These are phyloP conservation scores for Pseudonitzschia multiseries DNA, from an alignment of 108 stramenopile species.

Conservation along the genomic window DNA sequence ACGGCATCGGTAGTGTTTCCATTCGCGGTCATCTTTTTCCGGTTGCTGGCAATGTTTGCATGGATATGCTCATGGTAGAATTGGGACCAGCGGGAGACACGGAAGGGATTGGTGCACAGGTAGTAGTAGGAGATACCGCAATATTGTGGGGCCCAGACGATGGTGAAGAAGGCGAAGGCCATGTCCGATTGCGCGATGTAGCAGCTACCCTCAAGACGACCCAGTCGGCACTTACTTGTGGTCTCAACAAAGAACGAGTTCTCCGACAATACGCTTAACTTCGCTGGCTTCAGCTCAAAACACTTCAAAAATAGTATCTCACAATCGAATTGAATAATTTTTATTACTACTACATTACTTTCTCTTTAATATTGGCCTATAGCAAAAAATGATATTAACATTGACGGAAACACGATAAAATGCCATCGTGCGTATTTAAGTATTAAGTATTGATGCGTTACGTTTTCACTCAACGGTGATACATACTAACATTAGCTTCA, in stretches of 20 bases:
- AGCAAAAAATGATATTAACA: no score
- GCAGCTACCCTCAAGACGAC: conserved; percentile 58
- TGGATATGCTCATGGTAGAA: conserved; percentile 85
- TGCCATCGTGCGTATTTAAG: no score
- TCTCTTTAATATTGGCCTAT: no score
- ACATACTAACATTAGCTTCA: no score
- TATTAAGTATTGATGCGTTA: no score
- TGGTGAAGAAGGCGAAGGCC: conserved; percentile 51
- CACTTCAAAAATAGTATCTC: no score
- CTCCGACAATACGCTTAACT: conserved; percentile 39
- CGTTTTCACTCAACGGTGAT: no score
- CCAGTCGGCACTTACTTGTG: conserved; percentile 76
- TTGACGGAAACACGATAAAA: no score
- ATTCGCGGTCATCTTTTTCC: conserved; percentile 57
- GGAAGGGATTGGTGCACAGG: conserved; percentile 39
- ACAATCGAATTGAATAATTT: no score
- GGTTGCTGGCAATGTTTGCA: conserved; percentile 80
- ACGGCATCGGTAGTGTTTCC: conserved; percentile 56
- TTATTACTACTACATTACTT: no score
- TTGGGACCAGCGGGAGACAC: conserved; percentile 51
- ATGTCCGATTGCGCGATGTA: conserved; percentile 52
- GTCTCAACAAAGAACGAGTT: conserved; percentile 65
- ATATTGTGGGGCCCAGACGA: conserved; percentile 66
- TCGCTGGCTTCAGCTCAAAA: neutral
- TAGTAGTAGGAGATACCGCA: conserved; percentile 64